phyloP scores from a whole-genome alignment of 345 rosid species.

The Eucalyptus erythrocorys region DNA sequence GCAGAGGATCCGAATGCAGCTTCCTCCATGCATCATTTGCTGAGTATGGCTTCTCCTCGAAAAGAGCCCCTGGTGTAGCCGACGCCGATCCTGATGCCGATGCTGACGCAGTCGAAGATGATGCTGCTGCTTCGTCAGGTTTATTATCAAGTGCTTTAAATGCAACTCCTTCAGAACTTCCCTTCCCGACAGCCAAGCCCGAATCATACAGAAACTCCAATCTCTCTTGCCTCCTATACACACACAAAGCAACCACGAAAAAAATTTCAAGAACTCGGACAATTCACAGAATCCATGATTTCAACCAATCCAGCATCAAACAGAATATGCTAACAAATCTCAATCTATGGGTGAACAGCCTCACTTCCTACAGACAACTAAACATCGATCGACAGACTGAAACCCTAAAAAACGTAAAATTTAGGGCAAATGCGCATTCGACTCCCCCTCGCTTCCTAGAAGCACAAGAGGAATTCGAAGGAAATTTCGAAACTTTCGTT shows the following conservation, averaged over 20 bases:
- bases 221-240: constrained; percentile 80
- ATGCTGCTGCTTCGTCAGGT: background rate
- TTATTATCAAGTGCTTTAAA: constrained; percentile 59
- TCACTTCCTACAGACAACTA: background rate
- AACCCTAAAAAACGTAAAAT: constrained; percentile 3
- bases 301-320: background rate
- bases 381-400: background rate
- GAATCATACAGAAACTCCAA: constrained; percentile 91
- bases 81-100: background rate
- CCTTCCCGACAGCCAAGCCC: constrained; percentile 81
- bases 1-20: constrained; percentile 88
- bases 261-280: background rate
- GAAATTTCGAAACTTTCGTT: background rate
- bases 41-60: constrained; percentile 77
- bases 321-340: background rate
- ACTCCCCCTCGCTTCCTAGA: background rate
- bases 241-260: background rate
- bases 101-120: background rate
- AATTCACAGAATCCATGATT: background rate
- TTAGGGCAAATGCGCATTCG: background rate
- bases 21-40: constrained; percentile 91
- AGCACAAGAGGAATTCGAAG: background rate
- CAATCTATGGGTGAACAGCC: background rate
- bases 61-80: constrained; percentile 64
- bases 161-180: constrained; percentile 24